Conservation (phyloP, 2,329 filamentous ascomycete genomes). For the Alternaria alternata region DNA sequence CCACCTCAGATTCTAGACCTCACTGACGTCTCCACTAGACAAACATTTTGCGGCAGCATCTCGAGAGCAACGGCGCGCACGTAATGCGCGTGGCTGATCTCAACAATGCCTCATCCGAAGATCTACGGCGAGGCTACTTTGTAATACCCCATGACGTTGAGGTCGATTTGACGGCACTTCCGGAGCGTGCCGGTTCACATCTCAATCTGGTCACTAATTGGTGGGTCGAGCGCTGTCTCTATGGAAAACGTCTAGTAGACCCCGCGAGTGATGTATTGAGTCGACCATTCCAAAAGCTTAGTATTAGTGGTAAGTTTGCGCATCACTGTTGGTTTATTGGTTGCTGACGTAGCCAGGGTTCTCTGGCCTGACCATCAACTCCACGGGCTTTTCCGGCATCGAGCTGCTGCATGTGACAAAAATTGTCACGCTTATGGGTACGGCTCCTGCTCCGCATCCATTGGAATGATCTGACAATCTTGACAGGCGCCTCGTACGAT, state of each 20-base stretch:
- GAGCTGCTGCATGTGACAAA: constrained; percentile 87
- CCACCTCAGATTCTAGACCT: constrained; percentile 8
- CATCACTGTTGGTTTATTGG: constrained; percentile 8
- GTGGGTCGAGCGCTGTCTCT: constrained; percentile 89
- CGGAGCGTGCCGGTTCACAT: constrained; percentile 44
- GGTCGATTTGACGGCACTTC: constrained; percentile 44
- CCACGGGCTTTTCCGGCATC: constrained; percentile 82
- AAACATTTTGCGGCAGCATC: constrained; percentile 42
- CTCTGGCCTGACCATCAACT: constrained; percentile 74
- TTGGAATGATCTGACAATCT: constrained; percentile 22
- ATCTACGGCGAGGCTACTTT: constrained; percentile 47
- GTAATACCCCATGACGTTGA: constrained; percentile 57
- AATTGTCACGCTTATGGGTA: constrained; percentile 74
- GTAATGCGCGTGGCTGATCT: constrained; percentile 40
- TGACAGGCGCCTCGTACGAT: constrained; percentile 75
- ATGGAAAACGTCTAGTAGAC: constrained; percentile 74
- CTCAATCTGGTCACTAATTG: constrained; percentile 76
- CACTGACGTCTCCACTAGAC: constrained; percentile 41
- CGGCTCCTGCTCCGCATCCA: constrained; percentile 24
- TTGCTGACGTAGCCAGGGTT: constrained; percentile 62
- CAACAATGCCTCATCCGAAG: constrained; percentile 32
- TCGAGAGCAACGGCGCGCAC: constrained; percentile 47
- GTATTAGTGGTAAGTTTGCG: constrained; percentile 61
- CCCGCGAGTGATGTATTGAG: constrained; percentile 77
- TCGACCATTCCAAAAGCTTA: constrained; percentile 76